Evolutionary conservation across 2,329 filamentous ascomycete genomes (phyloP).

Genomic region (Orbilia quercus): DNA sequence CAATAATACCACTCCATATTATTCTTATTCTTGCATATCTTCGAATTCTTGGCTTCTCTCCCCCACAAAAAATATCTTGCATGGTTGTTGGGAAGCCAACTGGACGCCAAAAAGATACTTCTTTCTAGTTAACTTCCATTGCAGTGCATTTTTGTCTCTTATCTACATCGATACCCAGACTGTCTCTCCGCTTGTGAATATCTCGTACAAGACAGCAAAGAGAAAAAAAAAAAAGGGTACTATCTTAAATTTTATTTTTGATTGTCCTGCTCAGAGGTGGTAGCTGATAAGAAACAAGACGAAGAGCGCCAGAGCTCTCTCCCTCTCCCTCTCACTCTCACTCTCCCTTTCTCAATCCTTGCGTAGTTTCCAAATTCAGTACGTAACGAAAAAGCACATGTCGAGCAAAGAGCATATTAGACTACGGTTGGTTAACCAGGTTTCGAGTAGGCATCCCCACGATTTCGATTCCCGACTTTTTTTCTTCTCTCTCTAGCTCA

Average conservation of each 20-base stretch:
- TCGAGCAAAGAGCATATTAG: constrained; percentile 6
- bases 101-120: background rate
- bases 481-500: background rate
- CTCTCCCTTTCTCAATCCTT: background rate
- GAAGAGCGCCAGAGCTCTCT: constrained; percentile 56
- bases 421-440: background rate
- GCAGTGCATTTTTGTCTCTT: too few species aligned
- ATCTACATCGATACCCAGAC: constrained; percentile 54
- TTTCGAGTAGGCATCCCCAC: constrained; percentile 52
- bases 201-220: background rate
- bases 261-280: constrained; percentile 17
- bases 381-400: constrained; percentile 52
- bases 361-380: constrained; percentile 42
- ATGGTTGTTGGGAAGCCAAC: background rate
- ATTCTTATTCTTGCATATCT: constrained; percentile 1
- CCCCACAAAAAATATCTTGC: background rate
- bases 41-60: background rate
- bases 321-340: too few species aligned
- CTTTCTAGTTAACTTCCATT: too few species aligned
- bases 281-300: constrained; percentile 40
- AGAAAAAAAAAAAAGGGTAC: too few species aligned
- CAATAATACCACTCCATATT: constrained; percentile 53
- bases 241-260: constrained; percentile 5
- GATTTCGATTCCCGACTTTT: constrained; percentile 11
- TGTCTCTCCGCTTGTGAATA: constrained; percentile 10